Evolutionary conservation across 2,329 filamentous ascomycete genomes (phyloP), one percentile per base, ranked within the genome.

Genomic region (Pseudogymnoascus sp.): DNA sequence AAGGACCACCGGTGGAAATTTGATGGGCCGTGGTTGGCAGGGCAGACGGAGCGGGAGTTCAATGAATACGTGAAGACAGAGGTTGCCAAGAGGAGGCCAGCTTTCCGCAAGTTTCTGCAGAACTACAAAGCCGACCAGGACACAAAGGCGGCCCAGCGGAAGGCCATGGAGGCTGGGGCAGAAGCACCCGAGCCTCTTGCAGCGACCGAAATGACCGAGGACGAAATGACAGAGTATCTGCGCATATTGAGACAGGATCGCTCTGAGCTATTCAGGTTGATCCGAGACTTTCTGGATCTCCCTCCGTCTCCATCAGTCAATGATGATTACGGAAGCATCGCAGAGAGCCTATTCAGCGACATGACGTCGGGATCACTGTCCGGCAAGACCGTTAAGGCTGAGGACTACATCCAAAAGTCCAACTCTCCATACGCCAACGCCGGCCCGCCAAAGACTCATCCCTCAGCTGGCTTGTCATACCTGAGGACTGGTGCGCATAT

Each of bases 21-120:
- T 65, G 74, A 74, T 25, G 86, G 86, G 0, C 86, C 86, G 2
- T 88, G 84, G 84, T 76, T 88, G 34, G 84, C 83, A 34, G 81
- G 81, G 43, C 79, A 86, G 76, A 79, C 77, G 4, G 78, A 85
- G 63, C 84, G 84, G 16, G 77, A 83, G 12, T 87, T 89, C 68
- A 73, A 79, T 25, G 69, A 71, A 28, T 88, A 83, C 67, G 62
- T 88, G 11, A 70, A 75, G 58, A 82, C 77, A 66, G 73, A 75
- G 20, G 81, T 88, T 39, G 77, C 79, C 58, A 76, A 74, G 12
- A 78, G 74, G 63, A 82, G 83, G 61, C 59, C 72, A 6, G 77
- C 82, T 63, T 88, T 88, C 71, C 78, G 78, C 54, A 64, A 74
- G 20, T 81, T 82, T 62, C 70, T 88, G 61, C 79, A 76, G 66